phyloP scores from a whole-genome alignment of 2,329 filamentous ascomycete genomes.

The Leptosphaerulina australis region DNA sequence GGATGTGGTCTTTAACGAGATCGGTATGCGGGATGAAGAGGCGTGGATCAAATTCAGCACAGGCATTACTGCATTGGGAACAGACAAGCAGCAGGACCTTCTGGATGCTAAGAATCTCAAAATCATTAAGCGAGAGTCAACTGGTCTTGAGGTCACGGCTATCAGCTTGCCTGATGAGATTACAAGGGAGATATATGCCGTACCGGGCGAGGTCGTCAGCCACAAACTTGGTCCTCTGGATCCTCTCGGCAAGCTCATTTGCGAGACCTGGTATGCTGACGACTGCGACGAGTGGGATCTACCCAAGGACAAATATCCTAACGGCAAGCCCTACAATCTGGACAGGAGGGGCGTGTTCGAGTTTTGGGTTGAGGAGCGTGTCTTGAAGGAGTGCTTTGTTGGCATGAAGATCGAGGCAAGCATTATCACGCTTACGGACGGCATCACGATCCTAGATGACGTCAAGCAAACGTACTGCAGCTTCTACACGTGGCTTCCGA shows the following conservation, averaged over 20 bases:
- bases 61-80: constrained; percentile 56
- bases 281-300: constrained; percentile 48
- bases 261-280: constrained; percentile 57
- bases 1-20: constrained; percentile 23
- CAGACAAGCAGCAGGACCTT: constrained; percentile 49
- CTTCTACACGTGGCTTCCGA: constrained; percentile 54
- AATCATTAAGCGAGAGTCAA: constrained; percentile 27
- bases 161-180: constrained; percentile 57
- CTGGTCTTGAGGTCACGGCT: constrained; percentile 51
- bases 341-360: constrained; percentile 51
- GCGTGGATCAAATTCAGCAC: constrained; percentile 59
- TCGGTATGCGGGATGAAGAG: constrained; percentile 53
- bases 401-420: constrained; percentile 59
- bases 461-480: constrained; percentile 49
- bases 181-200: constrained; percentile 55
- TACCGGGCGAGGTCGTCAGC: constrained; percentile 38
- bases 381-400: constrained; percentile 62
- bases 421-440: constrained; percentile 32
- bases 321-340: constrained; percentile 26
- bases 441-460: constrained; percentile 46
- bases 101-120: constrained; percentile 30
- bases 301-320: constrained; percentile 37
- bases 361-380: constrained; percentile 72
- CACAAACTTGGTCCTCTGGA: constrained; percentile 52
- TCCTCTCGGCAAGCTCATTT: constrained; percentile 61